Conservation (phyloP, 1,284 basidiomycete genomes). For the Trichosporon asahii region DNA sequence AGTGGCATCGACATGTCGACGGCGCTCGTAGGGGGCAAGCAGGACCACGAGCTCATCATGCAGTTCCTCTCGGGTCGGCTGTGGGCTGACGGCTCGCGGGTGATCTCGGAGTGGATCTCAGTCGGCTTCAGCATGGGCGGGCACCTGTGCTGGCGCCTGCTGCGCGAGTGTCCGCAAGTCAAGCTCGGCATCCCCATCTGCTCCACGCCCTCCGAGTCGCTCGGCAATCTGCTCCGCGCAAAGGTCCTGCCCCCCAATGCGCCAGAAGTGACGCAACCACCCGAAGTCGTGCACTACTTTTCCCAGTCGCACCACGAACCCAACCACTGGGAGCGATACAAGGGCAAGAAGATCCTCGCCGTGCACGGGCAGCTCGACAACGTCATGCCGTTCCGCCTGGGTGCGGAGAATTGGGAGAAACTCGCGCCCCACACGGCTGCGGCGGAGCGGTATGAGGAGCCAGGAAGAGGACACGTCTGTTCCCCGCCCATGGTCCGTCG, state of each 20-base stretch:
- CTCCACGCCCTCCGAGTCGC: constrained; percentile 14
- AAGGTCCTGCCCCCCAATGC: background rate
- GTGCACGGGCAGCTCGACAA: constrained; percentile 57
- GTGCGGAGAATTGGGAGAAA: constrained; percentile 14
- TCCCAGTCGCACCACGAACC: background rate
- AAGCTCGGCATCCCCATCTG: constrained; percentile 19
- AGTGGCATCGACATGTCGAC: constrained; percentile 14
- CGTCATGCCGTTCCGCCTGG: constrained; percentile 39
- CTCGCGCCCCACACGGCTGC: background rate
- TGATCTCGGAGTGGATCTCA: constrained; percentile 63
- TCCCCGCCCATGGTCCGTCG: constrained; percentile 48
- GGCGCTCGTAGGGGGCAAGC: constrained; percentile 12
- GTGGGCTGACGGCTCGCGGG: constrained; percentile 67
- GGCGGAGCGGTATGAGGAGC: background rate
- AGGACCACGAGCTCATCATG: constrained; percentile 73
- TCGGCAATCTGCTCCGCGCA: constrained; percentile 1
- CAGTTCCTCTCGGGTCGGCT: constrained; percentile 74
- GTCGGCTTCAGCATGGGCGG: constrained; percentile 57
- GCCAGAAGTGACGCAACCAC: background rate
- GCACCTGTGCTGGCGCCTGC: constrained; percentile 20
- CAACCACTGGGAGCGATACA: constrained; percentile 49
- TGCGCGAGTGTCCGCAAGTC: constrained; percentile 53
- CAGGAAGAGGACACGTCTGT: constrained; percentile 15
- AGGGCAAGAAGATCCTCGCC: constrained; percentile 66
- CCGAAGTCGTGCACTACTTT: constrained; percentile 4